Percentiles rank a stretch among this genome's conserved stretches.
These are phyloP conservation scores for Zanthoxylum bungeanum DNA, from an alignment of 345 rosid species.

Conservation along the genomic window DNA sequence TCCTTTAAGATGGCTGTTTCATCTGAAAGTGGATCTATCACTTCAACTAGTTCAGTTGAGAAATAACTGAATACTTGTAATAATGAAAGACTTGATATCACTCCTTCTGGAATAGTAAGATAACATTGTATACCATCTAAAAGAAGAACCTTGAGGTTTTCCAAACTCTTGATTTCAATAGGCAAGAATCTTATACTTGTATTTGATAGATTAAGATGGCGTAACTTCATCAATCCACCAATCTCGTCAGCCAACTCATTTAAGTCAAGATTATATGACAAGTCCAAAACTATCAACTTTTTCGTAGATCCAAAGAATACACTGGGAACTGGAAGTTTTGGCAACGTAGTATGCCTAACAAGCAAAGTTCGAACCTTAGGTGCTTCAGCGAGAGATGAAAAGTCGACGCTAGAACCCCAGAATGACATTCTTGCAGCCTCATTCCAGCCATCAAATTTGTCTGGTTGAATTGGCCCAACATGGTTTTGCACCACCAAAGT, in stretches of 20 bases:
- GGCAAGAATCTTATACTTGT: slow-evolving; percentile 8
- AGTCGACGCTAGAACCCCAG: background rate
- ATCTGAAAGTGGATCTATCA: background rate
- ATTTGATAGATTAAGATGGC: slow-evolving; percentile 20
- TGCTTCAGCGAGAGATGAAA: background rate
- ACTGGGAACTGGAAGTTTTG: background rate
- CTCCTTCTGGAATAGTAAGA: background rate
- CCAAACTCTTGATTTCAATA: background rate
- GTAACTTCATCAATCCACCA: background rate
- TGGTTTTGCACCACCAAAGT: background rate
- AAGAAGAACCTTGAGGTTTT: background rate
- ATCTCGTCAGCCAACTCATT: background rate
- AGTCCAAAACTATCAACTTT: background rate
- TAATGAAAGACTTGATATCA: slow-evolving; percentile 18
- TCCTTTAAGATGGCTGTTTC: background rate
- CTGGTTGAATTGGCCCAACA: background rate
- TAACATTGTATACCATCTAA: background rate
- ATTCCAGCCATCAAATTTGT: background rate
- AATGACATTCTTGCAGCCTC: background rate
- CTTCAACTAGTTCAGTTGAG: background rate
- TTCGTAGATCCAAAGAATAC: background rate
- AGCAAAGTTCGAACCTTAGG: slow-evolving; percentile 11
- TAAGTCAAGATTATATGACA: background rate
- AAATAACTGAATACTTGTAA: slow-evolving; percentile 13
- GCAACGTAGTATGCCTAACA: background rate